A percentile compares a stretch with the other conserved stretches of the same genome.
phyloP scores from a whole-genome alignment of 345 rosid species.

The Salix purpurea region DNA sequence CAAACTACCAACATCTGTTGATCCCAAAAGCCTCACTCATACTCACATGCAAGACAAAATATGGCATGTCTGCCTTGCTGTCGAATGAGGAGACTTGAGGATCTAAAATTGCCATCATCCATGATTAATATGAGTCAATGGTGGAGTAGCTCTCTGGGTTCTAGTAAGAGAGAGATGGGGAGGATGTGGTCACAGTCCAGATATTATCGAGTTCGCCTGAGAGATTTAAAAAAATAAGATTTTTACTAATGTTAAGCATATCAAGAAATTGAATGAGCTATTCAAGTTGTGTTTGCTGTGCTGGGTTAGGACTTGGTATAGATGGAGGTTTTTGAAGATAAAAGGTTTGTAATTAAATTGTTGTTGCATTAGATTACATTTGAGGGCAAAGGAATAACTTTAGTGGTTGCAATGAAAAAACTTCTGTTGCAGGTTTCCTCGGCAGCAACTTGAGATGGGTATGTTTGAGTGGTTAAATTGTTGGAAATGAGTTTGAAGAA shows the following conservation, averaged over 20 bases:
- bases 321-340: not conserved
- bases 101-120: not conserved
- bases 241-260: no score
- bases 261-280: no score
- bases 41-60: no score
- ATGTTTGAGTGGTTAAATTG: no score
- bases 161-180: not conserved
- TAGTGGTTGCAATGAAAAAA: not conserved
- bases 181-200: not conserved
- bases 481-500: not conserved
- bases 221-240: no score
- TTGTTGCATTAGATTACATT: not conserved
- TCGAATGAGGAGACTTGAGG: not conserved
- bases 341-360: not conserved
- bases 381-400: not conserved
- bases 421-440: not conserved
- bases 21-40: no score
- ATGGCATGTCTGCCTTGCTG: no score
- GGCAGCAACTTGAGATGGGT: not conserved
- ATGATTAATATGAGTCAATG: not conserved
- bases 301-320: not conserved
- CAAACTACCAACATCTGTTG: no score
- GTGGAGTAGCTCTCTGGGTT: not conserved
- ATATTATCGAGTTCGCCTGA: no score
- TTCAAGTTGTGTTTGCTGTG: not conserved